phyloP scores from a whole-genome alignment of 306 rosid genomes.

The Cicer pinnatifidum region DNA sequence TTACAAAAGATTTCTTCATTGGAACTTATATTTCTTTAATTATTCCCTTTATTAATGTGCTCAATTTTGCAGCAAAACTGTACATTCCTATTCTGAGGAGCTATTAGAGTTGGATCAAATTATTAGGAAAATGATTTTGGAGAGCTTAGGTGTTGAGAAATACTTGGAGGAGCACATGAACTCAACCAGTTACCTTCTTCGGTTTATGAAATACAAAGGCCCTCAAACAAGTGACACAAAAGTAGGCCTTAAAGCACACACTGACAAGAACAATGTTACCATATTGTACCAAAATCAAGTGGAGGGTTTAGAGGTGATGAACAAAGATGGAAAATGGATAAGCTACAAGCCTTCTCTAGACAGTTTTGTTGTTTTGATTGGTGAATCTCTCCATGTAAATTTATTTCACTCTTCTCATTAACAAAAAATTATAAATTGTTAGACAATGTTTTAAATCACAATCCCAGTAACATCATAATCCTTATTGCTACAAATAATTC shows the following conservation, averaged over 20 bases:
- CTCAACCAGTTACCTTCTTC: slow-evolving; percentile 69
- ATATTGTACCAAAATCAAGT: slow-evolving; percentile 73
- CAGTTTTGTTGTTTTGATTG: slow-evolving; percentile 62
- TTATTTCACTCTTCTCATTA: neutral
- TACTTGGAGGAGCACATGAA: slow-evolving; percentile 72
- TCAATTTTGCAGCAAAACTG: slow-evolving; percentile 53
- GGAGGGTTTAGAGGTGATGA: slow-evolving; percentile 69
- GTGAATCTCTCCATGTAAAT: slow-evolving; percentile 67
- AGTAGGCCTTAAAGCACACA: slow-evolving; percentile 63
- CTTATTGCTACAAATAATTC: neutral
- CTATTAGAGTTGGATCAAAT: slow-evolving; percentile 63
- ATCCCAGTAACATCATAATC: neutral
- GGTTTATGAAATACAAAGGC: slow-evolving; percentile 73
- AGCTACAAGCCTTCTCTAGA: slow-evolving; percentile 56
- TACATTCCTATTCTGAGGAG: slow-evolving; percentile 59
- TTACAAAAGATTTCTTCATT: neutral
- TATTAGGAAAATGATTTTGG: slow-evolving; percentile 74
- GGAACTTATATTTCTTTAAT: neutral
- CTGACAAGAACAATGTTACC: slow-evolving; percentile 70
- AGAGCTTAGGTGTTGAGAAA: slow-evolving; percentile 70
- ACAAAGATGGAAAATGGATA: slow-evolving; percentile 78
- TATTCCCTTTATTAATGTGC: neutral
- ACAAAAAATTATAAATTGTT: neutral
- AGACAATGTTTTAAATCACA: neutral
- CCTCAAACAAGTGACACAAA: slow-evolving; percentile 64